These are phyloP conservation scores for Triadica sebifera DNA, from an alignment of 345 rosid genomes.

Conservation along the genomic window DNA sequence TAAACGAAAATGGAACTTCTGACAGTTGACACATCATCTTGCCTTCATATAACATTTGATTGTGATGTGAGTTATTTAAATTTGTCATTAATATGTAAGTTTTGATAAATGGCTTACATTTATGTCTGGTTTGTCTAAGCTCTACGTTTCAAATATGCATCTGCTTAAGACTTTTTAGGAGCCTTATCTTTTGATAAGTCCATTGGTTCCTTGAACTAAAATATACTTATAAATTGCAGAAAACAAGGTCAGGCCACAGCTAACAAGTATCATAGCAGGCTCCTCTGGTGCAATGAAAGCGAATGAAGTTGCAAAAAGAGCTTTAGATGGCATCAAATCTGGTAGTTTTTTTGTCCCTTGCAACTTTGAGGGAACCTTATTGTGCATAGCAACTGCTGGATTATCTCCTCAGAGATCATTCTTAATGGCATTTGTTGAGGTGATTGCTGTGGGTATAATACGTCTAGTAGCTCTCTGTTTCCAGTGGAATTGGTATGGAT, in stretches of 20 bases:
- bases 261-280: slow-evolving; percentile 52
- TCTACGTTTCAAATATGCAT: neutral
- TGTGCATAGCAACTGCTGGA: slow-evolving; percentile 67
- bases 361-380: slow-evolving; percentile 62
- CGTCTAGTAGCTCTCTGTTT: slow-evolving; percentile 54
- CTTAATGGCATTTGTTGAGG: slow-evolving; percentile 74
- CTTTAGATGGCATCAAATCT: slow-evolving; percentile 65
- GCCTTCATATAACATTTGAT: neutral
- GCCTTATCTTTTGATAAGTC: neutral
- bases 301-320: slow-evolving; percentile 68
- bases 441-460: slow-evolving; percentile 43
- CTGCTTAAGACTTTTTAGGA: neutral
- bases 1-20: neutral
- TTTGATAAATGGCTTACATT: neutral
- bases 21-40: neutral
- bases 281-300: slow-evolving; percentile 71
- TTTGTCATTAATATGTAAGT: neutral
- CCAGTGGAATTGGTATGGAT: slow-evolving; percentile 77
- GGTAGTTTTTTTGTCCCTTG: slow-evolving; percentile 68
- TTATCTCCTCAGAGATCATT: slow-evolving; percentile 74
- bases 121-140: neutral
- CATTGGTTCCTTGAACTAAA: neutral
- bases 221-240: slow-evolving; percentile 41
- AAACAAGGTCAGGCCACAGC: slow-evolving; percentile 55
- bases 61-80: neutral